Percentiles rank a stretch among this genome's conserved stretches.
Conservation (phyloP, 2,329 filamentous ascomycete species). For the Curvularia sp. region DNA sequence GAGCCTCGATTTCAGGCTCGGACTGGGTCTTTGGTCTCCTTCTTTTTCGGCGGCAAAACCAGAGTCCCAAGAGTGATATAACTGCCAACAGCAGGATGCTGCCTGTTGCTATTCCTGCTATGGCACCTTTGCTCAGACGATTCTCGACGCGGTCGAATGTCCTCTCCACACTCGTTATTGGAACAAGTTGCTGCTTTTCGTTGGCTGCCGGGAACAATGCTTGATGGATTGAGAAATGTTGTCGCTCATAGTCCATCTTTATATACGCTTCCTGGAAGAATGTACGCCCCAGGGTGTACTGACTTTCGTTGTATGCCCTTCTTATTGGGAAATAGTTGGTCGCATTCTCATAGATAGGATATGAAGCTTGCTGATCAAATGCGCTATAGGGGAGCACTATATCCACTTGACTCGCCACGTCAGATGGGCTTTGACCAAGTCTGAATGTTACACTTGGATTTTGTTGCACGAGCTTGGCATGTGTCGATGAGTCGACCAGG, state of each 20-base stretch:
- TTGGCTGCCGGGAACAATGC: background rate
- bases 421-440: background rate
- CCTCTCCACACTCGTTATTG: background rate
- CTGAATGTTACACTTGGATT: background rate
- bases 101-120: background rate
- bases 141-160: no score
- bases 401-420: background rate
- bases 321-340: conserved; percentile 70
- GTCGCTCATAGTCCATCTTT: conserved; percentile 53
- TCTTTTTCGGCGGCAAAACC: background rate
- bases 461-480: conserved; percentile 26
- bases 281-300: conserved; percentile 67
- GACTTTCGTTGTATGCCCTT: conserved; percentile 60
- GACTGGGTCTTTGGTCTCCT: background rate
- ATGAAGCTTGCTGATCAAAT: conserved; percentile 54
- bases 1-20: background rate
- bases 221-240: conserved; percentile 40
- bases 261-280: conserved; percentile 71
- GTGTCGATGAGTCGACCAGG: conserved; percentile 41
- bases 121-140: background rate
- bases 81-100: background rate
- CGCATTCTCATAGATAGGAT: conserved; percentile 64
- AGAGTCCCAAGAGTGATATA: background rate
- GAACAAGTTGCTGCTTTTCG: background rate
- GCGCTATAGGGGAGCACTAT: conserved; percentile 51